Evolutionary conservation across 305 asterid genomes (phyloP).

Genomic region (Rubia peregrina): DNA sequence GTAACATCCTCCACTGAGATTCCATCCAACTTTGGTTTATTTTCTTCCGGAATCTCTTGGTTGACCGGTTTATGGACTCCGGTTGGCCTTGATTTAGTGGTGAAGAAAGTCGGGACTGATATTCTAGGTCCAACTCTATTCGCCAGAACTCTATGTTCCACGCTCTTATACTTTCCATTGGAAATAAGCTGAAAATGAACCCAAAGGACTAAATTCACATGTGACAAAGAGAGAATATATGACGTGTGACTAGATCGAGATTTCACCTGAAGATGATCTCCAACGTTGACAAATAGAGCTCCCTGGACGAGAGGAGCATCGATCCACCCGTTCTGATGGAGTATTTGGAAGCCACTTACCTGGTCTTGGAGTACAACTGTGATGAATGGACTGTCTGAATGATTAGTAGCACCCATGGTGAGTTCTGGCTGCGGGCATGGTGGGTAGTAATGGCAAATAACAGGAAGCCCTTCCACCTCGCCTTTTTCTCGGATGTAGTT

Average conservation of each 20-base stretch:
- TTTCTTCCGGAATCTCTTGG: constrained; percentile 32
- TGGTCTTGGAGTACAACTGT: constrained; percentile 49
- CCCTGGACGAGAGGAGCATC: constrained; percentile 22
- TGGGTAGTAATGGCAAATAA: constrained; percentile 44
- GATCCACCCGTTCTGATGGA: constrained; percentile 16
- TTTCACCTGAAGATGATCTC: background rate
- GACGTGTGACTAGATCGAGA: no score
- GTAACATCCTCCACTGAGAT: no score
- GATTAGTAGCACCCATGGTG: constrained; percentile 41
- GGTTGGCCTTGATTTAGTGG: background rate
- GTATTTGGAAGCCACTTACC: constrained; percentile 52
- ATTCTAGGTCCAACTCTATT: constrained; percentile 38
- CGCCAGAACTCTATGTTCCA: constrained; percentile 44
- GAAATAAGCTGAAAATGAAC: constrained; percentile 26
- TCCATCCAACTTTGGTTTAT: no score
- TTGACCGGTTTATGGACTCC: constrained; percentile 30
- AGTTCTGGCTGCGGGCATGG: constrained; percentile 55
- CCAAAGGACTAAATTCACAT: background rate
- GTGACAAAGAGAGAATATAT: background rate
- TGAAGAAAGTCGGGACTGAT: constrained; percentile 48
- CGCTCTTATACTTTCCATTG: constrained; percentile 45
- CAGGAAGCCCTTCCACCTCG: constrained; percentile 33
- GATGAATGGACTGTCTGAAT: constrained; percentile 37
- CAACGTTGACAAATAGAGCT: constrained; percentile 36
- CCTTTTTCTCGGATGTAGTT: constrained; percentile 31